These are phyloP conservation scores for Penicillium angulare DNA, from an alignment of 495 filamentous ascomycete genomes.

Conservation along the genomic window DNA sequence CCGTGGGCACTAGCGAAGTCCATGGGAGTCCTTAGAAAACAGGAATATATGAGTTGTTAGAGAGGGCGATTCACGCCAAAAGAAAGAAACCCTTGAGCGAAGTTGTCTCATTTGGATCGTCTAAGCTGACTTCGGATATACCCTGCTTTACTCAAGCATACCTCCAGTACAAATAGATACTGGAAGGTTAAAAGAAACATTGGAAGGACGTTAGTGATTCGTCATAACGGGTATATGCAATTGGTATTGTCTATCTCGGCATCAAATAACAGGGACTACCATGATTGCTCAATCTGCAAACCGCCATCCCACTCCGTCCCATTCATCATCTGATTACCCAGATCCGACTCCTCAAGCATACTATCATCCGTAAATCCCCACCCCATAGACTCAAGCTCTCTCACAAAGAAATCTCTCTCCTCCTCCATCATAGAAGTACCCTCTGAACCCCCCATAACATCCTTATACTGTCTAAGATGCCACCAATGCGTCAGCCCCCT, in stretches of 20 bases:
- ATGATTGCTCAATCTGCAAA: conserved; percentile 45
- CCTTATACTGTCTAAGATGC: conserved; percentile 77
- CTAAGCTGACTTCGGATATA: too few species aligned
- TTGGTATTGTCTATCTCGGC: neutral
- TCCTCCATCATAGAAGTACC: conserved; percentile 58
- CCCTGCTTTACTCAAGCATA: too few species aligned
- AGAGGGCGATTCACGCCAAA: too few species aligned
- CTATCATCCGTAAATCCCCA: conserved; percentile 48
- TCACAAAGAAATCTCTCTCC: conserved; percentile 84
- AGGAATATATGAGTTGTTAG: too few species aligned
- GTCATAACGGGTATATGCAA: conserved; percentile 15
- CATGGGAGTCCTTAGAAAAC: too few species aligned
- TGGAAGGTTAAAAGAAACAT: neutral
- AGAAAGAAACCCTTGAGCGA: too few species aligned
- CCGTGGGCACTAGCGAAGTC: too few species aligned
- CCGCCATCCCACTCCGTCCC: conserved; percentile 51
- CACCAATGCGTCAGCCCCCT: conserved; percentile 89
- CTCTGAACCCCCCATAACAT: conserved; percentile 72
- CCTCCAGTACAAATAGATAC: too few species aligned
- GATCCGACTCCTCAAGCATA: conserved; percentile 44
- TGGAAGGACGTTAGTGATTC: neutral
- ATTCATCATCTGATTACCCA: conserved; percentile 37
- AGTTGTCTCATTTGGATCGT: too few species aligned
- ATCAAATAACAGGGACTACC: conserved; percentile 4
- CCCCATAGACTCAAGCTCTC: conserved; percentile 84